Conservation (phyloP, 257 asterid species). For the Dorcoceras hygrometricum region DNA sequence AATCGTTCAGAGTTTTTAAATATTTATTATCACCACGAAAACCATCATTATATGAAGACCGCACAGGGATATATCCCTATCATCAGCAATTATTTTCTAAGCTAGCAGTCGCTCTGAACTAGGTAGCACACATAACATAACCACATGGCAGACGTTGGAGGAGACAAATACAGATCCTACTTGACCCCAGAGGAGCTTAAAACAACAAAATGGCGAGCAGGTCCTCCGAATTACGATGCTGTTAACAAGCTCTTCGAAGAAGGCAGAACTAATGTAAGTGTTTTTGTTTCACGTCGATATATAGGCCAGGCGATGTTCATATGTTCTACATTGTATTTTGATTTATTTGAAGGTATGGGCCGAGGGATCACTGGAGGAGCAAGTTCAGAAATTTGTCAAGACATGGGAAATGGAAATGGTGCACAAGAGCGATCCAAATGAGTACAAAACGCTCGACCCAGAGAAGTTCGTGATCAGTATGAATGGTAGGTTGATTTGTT, state of each 20-base stretch:
- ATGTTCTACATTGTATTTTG: too few species aligned
- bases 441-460: slow-evolving; percentile 43
- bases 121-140: too few species aligned
- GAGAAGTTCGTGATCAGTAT: slow-evolving; percentile 32
- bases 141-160: slow-evolving; percentile 6
- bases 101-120: too few species aligned
- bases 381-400: slow-evolving; percentile 57
- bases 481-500: slow-evolving; percentile 36
- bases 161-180: slow-evolving; percentile 57
- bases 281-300: too few species aligned
- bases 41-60: not conserved
- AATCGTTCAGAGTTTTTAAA: too few species aligned
- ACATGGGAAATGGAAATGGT: slow-evolving; percentile 72
- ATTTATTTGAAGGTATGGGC: slow-evolving; percentile 43
- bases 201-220: slow-evolving; percentile 55
- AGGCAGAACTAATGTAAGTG: slow-evolving; percentile 63
- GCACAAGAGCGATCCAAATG: slow-evolving; percentile 50
- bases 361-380: slow-evolving; percentile 54
- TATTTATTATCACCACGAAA: not conserved
- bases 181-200: slow-evolving; percentile 55
- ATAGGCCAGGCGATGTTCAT: too few species aligned
- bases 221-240: slow-evolving; percentile 70
- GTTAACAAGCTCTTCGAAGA: slow-evolving; percentile 73
- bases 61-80: too few species aligned
- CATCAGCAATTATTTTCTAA: too few species aligned